A percentile compares a stretch with the other conserved stretches of the same genome.
These are phyloP conservation scores for Coniochaeta ligniaria DNA, from an alignment of 2,329 filamentous ascomycete genomes.

Conservation along the genomic window DNA sequence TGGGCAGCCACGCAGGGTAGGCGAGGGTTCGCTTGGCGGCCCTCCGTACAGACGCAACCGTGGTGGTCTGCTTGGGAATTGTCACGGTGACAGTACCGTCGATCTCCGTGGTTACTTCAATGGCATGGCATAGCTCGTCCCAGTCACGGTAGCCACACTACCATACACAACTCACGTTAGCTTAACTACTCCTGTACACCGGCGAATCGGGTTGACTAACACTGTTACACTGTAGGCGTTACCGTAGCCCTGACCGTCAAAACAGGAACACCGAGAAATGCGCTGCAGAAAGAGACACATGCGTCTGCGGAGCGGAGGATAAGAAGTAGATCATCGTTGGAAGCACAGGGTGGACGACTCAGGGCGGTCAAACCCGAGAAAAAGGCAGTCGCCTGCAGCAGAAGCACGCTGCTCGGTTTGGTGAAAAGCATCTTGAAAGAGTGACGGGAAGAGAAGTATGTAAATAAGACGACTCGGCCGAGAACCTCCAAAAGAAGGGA, in stretches of 20 bases:
- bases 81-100: conserved; percentile 6
- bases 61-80: not conserved
- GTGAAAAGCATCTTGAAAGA: conserved; percentile 4
- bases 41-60: not conserved
- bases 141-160: conserved; percentile 4
- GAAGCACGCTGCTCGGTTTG: conserved; percentile 4
- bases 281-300: conserved; percentile 5
- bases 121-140: conserved; percentile 5
- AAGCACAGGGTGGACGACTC: conserved; percentile 2
- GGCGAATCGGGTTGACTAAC: not conserved
- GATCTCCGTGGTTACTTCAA: conserved; percentile 2
- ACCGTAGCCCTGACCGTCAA: conserved; percentile 6
- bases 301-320: conserved; percentile 4
- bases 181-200: not conserved
- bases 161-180: not conserved
- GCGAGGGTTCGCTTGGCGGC: conserved; percentile 4
- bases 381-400: conserved; percentile 5
- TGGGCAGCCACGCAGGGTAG: conserved; percentile 7
- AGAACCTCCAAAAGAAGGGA: not conserved
- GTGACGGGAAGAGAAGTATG: not conserved
- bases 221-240: conserved; percentile 5
- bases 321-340: conserved; percentile 3
- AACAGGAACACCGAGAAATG: conserved; percentile 4
- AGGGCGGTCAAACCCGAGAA: conserved; percentile 3
- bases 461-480: not conserved